Percentiles rank a stretch among this genome's conserved stretches.
Conservation (phyloP, 2,329 filamentous ascomycete species). For the Verticillium dahliae region DNA sequence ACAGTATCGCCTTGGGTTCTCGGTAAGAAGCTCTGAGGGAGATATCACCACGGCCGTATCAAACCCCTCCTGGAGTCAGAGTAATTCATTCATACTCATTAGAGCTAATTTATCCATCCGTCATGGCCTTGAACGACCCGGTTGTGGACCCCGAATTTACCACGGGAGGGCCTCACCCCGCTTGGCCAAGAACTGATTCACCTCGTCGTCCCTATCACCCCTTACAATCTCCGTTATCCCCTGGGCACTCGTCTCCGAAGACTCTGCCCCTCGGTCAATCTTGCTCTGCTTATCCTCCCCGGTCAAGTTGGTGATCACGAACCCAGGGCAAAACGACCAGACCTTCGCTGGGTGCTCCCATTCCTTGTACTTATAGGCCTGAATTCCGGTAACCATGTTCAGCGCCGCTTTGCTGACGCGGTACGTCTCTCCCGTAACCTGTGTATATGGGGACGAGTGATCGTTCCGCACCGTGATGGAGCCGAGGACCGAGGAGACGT, state of each 20-base stretch:
- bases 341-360: conserved; percentile 20
- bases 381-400: conserved; percentile 24
- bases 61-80: no score
- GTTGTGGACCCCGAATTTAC: no score
- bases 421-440: conserved; percentile 17
- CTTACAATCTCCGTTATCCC: conserved; percentile 17
- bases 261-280: conserved; percentile 16
- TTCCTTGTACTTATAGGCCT: conserved; percentile 17
- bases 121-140: no score
- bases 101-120: no score
- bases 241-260: conserved; percentile 17
- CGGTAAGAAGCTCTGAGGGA: no score
- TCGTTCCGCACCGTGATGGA: conserved; percentile 19
- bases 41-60: no score
- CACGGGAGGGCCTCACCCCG: background rate
- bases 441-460: background rate
- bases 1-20: no score
- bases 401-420: no score
- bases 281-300: conserved; percentile 18
- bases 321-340: conserved; percentile 25
- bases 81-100: no score
- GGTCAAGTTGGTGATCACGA: conserved; percentile 22
- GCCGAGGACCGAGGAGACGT: conserved; percentile 25
- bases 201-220: conserved; percentile 20
- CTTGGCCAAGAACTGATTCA: conserved; percentile 13